A percentile compares a stretch with the other conserved stretches of the same genome.
These are phyloP conservation scores for Aspergillus sp. DNA, from an alignment of 2,329 filamentous ascomycete species.

Conservation along the genomic window DNA sequence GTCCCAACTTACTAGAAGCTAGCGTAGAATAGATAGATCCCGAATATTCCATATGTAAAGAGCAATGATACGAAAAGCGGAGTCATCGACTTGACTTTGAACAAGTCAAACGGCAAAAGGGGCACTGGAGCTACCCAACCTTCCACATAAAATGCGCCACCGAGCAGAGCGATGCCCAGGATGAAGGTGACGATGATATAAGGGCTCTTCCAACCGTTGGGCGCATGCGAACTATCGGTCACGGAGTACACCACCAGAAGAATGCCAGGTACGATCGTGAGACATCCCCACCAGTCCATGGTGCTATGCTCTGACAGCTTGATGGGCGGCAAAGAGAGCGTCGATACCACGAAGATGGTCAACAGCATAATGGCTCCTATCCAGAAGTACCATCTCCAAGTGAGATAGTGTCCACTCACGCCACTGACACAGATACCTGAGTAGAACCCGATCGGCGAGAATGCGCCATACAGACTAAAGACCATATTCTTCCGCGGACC, in stretches of 20 bases:
- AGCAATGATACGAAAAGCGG: conserved; percentile 5
- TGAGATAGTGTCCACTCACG: conserved; percentile 4
- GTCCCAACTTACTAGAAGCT: conserved; percentile 6
- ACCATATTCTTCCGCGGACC: conserved; percentile 11
- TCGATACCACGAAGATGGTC: conserved; percentile 1
- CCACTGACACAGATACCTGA: conserved; percentile 7
- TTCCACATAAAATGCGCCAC: conserved; percentile 7
- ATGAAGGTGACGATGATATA: conserved; percentile 10
- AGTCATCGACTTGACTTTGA: conserved; percentile 11
- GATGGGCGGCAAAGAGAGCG: background rate
- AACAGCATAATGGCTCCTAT: conserved; percentile 5
- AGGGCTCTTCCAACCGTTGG: conserved; percentile 7
- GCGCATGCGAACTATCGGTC: conserved; percentile 5
- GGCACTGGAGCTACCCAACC: conserved; percentile 1
- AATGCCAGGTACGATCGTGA: background rate
- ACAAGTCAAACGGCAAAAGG: conserved; percentile 7
- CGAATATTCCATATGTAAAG: conserved; percentile 9
- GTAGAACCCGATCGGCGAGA: conserved; percentile 10
- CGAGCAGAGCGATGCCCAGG: background rate
- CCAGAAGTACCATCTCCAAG: conserved; percentile 10
- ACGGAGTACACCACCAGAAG: conserved; percentile 6
- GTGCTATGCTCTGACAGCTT: background rate
- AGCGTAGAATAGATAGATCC: conserved; percentile 10
- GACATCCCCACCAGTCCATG: background rate
- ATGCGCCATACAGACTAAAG: conserved; percentile 10